These are phyloP conservation scores for Gymnopilus dilepis DNA, from an alignment of 768 basidiomycete genomes.

Conservation along the genomic window DNA sequence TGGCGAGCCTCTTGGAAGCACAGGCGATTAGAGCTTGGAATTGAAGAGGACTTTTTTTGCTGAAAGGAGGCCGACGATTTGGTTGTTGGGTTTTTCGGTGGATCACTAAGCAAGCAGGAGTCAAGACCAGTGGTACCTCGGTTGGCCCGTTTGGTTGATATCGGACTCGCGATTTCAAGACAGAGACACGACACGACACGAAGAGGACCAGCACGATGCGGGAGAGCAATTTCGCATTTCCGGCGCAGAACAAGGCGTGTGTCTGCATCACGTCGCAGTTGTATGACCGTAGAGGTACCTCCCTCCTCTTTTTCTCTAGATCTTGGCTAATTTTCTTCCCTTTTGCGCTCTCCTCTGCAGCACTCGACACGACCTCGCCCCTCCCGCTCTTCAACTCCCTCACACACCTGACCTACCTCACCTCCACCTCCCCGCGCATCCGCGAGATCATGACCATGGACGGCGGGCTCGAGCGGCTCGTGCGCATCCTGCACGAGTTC, in stretches of 20 bases:
- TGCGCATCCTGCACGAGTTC: slow-evolving; percentile 89
- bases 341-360: slow-evolving; percentile 32
- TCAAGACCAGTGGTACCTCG: no score
- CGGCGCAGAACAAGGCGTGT: slow-evolving; percentile 92
- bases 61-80: not conserved
- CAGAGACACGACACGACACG: no score
- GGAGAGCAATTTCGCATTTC: slow-evolving; percentile 95
- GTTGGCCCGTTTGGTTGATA: no score
- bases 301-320: not conserved
- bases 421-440: slow-evolving; percentile 95
- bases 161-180: no score
- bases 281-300: slow-evolving; percentile 88
- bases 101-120: slow-evolving; percentile 50
- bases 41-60: no score
- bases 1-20: no score
- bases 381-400: slow-evolving; percentile 37
- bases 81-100: slow-evolving; percentile 2
- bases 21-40: no score
- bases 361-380: slow-evolving; percentile 56
- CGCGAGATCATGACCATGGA: slow-evolving; percentile 98
- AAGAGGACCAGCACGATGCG: slow-evolving; percentile 96
- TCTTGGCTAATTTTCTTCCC: slow-evolving; percentile 16
- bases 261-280: slow-evolving; percentile 94
- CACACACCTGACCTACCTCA: slow-evolving; percentile 71
- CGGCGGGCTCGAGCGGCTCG: slow-evolving; percentile 94